Percentiles rank a stretch among this genome's conserved stretches.
phyloP scores from a whole-genome alignment of 441 rosid species.

The Omphalea diandra region DNA sequence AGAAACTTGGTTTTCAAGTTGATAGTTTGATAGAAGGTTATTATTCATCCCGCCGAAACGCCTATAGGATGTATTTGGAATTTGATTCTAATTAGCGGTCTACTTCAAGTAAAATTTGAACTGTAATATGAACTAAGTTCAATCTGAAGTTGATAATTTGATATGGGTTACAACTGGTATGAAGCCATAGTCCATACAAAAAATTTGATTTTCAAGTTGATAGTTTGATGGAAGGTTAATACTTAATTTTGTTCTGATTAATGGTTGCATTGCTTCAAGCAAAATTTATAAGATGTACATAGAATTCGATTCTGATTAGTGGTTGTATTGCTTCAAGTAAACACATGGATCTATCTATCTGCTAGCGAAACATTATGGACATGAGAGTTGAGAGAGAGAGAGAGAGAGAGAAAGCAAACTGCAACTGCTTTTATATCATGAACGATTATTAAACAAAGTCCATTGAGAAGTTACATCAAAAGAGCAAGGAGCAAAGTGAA shows the following conservation, averaged over 20 bases:
- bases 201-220: slow-evolving; percentile 73
- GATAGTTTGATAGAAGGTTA: slow-evolving; percentile 57
- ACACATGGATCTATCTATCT: too few relatives aligned
- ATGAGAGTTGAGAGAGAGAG: neutral
- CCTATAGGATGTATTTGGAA: slow-evolving; percentile 75
- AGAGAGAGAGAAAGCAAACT: neutral
- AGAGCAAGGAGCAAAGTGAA: neutral
- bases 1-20: slow-evolving; percentile 65
- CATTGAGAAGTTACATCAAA: neutral
- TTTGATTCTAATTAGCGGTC: slow-evolving; percentile 34
- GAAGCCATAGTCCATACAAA: slow-evolving; percentile 60
- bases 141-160: too few relatives aligned
- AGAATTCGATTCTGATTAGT: too few relatives aligned
- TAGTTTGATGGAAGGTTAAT: slow-evolving; percentile 50
- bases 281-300: too few relatives aligned
- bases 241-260: slow-evolving; percentile 62
- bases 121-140: too few relatives aligned
- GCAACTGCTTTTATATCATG: slow-evolving; percentile 10
- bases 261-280: too few relatives aligned
- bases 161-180: too few relatives aligned
- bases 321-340: too few relatives aligned
- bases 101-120: too few relatives aligned
- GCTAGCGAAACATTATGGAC: neutral
- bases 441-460: neutral
- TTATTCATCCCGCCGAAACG: slow-evolving; percentile 61